These are phyloP conservation scores for Cadophora sp. DNA, from an alignment of 2,329 filamentous ascomycete genomes.

Conservation along the genomic window DNA sequence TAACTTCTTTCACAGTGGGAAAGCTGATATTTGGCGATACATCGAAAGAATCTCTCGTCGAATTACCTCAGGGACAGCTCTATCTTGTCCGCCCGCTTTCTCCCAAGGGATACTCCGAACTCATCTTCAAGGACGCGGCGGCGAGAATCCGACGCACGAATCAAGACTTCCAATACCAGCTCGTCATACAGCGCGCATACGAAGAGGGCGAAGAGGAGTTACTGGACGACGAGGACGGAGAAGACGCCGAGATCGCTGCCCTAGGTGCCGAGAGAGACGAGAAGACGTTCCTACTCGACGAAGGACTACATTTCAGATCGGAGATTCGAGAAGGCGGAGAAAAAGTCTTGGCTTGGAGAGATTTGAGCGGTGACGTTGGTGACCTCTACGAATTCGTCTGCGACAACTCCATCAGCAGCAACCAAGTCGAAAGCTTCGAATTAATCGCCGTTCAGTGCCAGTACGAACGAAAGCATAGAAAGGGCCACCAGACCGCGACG, in stretches of 20 bases:
- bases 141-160: conserved; percentile 91
- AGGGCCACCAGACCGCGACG: conserved; percentile 79
- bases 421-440: conserved; percentile 81
- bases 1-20: conserved; percentile 65
- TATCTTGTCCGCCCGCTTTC: conserved; percentile 95
- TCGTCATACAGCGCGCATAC: conserved; percentile 94
- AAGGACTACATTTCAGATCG: conserved; percentile 84
- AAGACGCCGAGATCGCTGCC: conserved; percentile 79
- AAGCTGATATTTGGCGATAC: conserved; percentile 88
- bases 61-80: conserved; percentile 93
- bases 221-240: conserved; percentile 85
- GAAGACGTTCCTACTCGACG: conserved; percentile 95
- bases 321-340: conserved; percentile 82
- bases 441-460: conserved; percentile 89
- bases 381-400: conserved; percentile 99
- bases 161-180: conserved; percentile 96
- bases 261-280: conserved; percentile 87
- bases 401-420: conserved; percentile 72
- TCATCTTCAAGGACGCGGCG: conserved; percentile 97
- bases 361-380: conserved; percentile 89
- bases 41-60: conserved; percentile 87
- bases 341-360: conserved; percentile 91
- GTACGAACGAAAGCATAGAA: conserved; percentile 94
- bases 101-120: conserved; percentile 96
- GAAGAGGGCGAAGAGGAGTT: conserved; percentile 97